Percentiles rank a stretch among this genome's conserved stretches.
Conservation (phyloP, 768 basidiomycete genomes). For the Lentinula sp. region DNA sequence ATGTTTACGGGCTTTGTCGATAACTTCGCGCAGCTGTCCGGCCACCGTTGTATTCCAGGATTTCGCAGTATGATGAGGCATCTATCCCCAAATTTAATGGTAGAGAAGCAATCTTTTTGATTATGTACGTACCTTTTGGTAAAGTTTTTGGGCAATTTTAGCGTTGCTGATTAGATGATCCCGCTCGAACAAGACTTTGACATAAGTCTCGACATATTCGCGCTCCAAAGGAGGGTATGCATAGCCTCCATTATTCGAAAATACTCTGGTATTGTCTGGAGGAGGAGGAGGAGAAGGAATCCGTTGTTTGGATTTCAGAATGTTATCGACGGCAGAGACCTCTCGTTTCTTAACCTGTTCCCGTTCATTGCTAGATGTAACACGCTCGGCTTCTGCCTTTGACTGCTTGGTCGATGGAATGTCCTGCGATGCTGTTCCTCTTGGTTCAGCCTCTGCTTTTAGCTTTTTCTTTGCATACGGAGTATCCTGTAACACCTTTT, state of each 20-base stretch:
- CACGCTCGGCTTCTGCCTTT: not conserved
- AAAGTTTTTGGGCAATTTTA: constrained; percentile 31
- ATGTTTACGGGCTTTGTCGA: constrained; percentile 45
- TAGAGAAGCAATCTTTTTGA: not conserved
- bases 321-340: not conserved
- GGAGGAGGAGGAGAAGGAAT: constrained; percentile 43
- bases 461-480: not conserved
- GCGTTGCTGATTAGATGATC: constrained; percentile 38
- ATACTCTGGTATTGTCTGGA: constrained; percentile 21
- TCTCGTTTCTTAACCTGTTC: not conserved
- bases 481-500: constrained; percentile 8
- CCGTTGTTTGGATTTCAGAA: not conserved
- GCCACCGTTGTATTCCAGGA: constrained; percentile 47
- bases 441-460: constrained; percentile 8
- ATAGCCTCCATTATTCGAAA: constrained; percentile 25
- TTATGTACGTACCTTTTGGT: constrained; percentile 35
- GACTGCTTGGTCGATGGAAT: constrained; percentile 8
- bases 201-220: constrained; percentile 40
- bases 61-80: constrained; percentile 48
- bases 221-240: constrained; percentile 46
- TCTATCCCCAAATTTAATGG: constrained; percentile 25
- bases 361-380: not conserved
- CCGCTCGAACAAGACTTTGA: constrained; percentile 36
- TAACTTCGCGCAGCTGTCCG: constrained; percentile 22
- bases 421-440: constrained; percentile 8